Conservation (phyloP, 192 early-diverging fungal genomes). For the Coemansia sp. region DNA sequence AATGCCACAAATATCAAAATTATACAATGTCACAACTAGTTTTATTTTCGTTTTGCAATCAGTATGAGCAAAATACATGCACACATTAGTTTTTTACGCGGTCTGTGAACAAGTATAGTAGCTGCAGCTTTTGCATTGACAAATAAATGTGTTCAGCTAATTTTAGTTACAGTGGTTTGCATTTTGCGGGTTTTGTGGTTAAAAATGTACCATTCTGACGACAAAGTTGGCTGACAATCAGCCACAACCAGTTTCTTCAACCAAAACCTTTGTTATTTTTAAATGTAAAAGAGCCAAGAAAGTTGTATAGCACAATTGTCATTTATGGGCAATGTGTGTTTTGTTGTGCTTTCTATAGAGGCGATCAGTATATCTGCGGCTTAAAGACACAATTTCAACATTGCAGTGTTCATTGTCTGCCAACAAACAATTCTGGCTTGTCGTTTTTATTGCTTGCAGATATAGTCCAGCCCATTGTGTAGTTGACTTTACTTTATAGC, state of each 20-base stretch:
- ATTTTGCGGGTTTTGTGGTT: not conserved
- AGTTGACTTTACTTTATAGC: not conserved
- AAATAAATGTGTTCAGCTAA: constrained; percentile 1
- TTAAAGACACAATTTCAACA: constrained; percentile 12
- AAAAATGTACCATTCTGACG: not conserved
- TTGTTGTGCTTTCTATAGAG: constrained; percentile 3
- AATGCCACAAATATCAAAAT: not conserved
- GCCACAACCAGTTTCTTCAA: constrained; percentile 5
- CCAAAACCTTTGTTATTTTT: not conserved
- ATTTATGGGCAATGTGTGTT: constrained; percentile 4
- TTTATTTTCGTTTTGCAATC: not conserved
- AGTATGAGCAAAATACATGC: constrained; percentile 3
- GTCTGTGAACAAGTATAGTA: constrained; percentile 1
- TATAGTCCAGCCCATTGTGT: not conserved
- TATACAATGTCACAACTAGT: not conserved
- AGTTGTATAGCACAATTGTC: constrained; percentile 4
- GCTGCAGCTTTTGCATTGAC: constrained; percentile 2
- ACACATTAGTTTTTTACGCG: not conserved
- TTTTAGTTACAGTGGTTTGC: constrained; percentile 11
- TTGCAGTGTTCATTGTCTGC: not conserved
- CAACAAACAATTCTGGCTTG: not conserved
- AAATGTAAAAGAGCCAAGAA: not conserved
- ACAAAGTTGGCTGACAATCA: not conserved
- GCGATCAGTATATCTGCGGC: constrained; percentile 17
- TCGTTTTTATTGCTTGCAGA: not conserved